Evolutionary conservation across 129 eudicot genomes (phyloP).

Genomic region (Chrysanthemum makinoi): DNA sequence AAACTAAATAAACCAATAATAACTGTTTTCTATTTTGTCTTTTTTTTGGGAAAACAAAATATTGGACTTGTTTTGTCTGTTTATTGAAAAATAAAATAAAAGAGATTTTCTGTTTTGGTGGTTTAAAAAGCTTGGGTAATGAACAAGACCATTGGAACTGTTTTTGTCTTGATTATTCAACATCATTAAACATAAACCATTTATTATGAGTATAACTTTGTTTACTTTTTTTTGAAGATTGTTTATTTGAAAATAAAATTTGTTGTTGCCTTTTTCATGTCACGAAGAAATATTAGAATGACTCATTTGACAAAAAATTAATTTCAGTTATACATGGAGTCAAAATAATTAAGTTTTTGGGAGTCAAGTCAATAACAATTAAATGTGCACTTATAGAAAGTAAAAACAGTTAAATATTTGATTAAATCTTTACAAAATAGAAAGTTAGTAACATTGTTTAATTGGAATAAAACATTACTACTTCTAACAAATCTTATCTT

Average conservation of each 20-base stretch:
- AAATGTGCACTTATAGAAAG: too few species aligned
- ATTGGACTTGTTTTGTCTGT: neutral
- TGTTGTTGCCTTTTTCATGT: neutral
- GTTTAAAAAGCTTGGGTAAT: slow-evolving; percentile 11
- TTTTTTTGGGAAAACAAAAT: slow-evolving; percentile 15
- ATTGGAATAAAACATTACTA: too few species aligned
- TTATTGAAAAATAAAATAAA: neutral
- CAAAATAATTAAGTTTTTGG: too few species aligned
- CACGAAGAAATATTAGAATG: too few species aligned
- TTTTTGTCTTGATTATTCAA: neutral
- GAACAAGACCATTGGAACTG: neutral
- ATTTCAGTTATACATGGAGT: too few species aligned
- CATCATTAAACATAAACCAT: neutral
- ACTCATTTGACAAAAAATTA: too few species aligned
- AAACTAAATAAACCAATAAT: slow-evolving; percentile 2
- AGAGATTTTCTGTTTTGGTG: neutral
- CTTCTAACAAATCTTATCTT: too few species aligned
- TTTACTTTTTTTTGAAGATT: neutral
- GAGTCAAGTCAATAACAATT: too few species aligned
- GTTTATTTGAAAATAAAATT: neutral
- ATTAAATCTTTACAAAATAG: too few species aligned
- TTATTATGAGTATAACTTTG: neutral
- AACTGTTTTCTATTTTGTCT: slow-evolving; percentile 53
- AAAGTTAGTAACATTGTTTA: too few species aligned
- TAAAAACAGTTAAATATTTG: too few species aligned